Evolutionary conservation across 768 basidiomycete species (phyloP), one percentile per base, ranked within the genome.

Genomic region (Lactifluus volemus): DNA sequence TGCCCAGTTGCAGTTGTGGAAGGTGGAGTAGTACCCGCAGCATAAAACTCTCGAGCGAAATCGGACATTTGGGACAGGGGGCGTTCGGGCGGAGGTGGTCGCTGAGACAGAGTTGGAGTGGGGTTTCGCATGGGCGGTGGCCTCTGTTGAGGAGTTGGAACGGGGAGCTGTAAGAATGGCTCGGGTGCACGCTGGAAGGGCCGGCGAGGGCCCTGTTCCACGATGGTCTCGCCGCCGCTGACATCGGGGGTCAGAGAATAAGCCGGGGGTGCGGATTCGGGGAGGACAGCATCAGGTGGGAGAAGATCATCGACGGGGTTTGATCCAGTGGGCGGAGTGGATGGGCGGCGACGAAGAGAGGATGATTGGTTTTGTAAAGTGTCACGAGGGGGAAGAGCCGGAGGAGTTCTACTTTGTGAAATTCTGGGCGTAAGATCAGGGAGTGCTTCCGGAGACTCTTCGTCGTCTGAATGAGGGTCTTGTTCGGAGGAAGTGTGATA

Each of bases 211-310:
- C 89, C 88, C 19, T 78, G 72, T 56, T 87, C 82, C 2, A 90
- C 62, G 0, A 85, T 82, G 1, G 76, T 72, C 68, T 91, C 89
- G 14, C 86, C 89, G 3, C 78, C 73, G 49, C 70, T 65, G 17
- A 75, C 50, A 50, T 84, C 78, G 3, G 88, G 79, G 2, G 77
- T 64, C 0, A 81, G 73, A 0, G 87, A 87, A 67, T 90, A 91
- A 0, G 88, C 82, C 0, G 89, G 89, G 0, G 88, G 88, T 11
- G 76, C 72, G 19, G 84, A 83, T n/a, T 84, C 84, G 2, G 73
- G 69, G 30, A 78, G 63, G 12, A 14, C 3, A 47, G 66, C 63
- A 29, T 65, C 63, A 39, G 63, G 32, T 1, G 55, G 45, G 25
- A 47, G n/a, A 4, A 52, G 1, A n/a, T 53, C 62, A 11, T 21